Evolutionary conservation across 306 rosid genomes (phyloP).

Genomic region (Senna tora): DNA sequence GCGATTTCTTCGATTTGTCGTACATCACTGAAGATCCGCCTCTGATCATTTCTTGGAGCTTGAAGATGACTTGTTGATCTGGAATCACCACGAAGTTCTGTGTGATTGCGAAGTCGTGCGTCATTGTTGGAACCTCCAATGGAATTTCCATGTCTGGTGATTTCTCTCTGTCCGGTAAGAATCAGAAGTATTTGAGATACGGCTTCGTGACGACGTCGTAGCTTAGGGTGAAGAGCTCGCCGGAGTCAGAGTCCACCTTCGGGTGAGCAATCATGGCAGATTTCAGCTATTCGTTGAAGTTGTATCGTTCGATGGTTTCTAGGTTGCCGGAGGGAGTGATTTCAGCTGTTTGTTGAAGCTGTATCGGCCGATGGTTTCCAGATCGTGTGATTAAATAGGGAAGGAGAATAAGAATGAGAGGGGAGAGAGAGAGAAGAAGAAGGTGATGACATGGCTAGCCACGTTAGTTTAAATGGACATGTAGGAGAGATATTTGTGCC

Average conservation of each 20-base stretch:
- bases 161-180: slow-evolving; percentile 52
- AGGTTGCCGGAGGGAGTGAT: slow-evolving; percentile 58
- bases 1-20: slow-evolving; percentile 55
- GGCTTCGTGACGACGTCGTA: slow-evolving; percentile 65
- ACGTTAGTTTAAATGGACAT: too few relatives aligned
- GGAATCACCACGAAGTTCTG: slow-evolving; percentile 69
- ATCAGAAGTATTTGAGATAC: slow-evolving; percentile 55
- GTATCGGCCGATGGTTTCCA: too few relatives aligned
- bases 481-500: too few relatives aligned
- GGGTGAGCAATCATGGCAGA: slow-evolving; percentile 82
- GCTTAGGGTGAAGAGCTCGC: slow-evolving; percentile 56
- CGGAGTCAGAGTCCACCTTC: slow-evolving; percentile 59
- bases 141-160: slow-evolving; percentile 64
- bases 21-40: slow-evolving; percentile 73
- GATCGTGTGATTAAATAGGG: too few relatives aligned
- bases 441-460: too few relatives aligned
- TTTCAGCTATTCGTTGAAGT: slow-evolving; percentile 48
- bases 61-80: slow-evolving; percentile 73
- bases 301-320: slow-evolving; percentile 52
- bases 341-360: too few relatives aligned
- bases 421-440: too few relatives aligned
- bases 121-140: slow-evolving; percentile 57
- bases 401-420: too few relatives aligned
- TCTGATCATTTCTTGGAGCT: slow-evolving; percentile 58
- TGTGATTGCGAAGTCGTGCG: slow-evolving; percentile 72